Conservation (phyloP, 805 yeast genomes). For the Yarrowia osloensis region DNA sequence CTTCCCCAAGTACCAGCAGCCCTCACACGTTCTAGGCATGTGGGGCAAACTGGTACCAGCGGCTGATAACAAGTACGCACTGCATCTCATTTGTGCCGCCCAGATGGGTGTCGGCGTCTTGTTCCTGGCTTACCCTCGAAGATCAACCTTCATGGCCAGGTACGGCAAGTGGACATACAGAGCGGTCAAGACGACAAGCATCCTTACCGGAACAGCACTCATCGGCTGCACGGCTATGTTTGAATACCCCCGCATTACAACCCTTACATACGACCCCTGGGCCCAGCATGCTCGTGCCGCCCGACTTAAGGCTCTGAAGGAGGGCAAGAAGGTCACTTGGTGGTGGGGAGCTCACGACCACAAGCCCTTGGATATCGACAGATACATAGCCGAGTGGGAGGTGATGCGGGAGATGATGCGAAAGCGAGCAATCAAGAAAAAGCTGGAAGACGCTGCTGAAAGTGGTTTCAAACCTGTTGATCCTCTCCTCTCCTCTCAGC, state of each 20-base stretch:
- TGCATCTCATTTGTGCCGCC: slow-evolving; percentile 53
- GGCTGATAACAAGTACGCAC: slow-evolving; percentile 59
- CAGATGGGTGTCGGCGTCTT: slow-evolving; percentile 56
- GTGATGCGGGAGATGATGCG: not conserved
- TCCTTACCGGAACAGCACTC: not conserved
- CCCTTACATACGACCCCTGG: slow-evolving; percentile 63
- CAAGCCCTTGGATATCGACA: not conserved
- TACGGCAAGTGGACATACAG: slow-evolving; percentile 8
- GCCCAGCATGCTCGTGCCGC: slow-evolving; percentile 62
- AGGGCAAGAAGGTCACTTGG: slow-evolving; percentile 52
- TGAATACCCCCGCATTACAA: slow-evolving; percentile 54
- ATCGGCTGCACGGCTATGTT: slow-evolving; percentile 40
- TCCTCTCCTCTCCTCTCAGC: not conserved
- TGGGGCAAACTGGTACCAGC: slow-evolving; percentile 80
- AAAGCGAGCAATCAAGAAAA: not conserved
- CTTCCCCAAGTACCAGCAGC: slow-evolving; percentile 39
- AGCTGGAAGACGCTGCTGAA: not conserved
- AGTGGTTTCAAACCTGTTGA: slow-evolving; percentile 1
- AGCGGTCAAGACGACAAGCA: not conserved
- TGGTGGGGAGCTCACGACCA: slow-evolving; percentile 49
- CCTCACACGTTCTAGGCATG: slow-evolving; percentile 58
- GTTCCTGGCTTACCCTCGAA: slow-evolving; percentile 38
- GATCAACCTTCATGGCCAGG: not conserved
- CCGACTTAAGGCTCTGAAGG: slow-evolving; percentile 52
- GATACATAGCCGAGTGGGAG: not conserved